Percentiles rank a stretch among this genome's conserved stretches.
phyloP scores from a whole-genome alignment of 345 rosid genomes.

The Gossypium stocksii region DNA sequence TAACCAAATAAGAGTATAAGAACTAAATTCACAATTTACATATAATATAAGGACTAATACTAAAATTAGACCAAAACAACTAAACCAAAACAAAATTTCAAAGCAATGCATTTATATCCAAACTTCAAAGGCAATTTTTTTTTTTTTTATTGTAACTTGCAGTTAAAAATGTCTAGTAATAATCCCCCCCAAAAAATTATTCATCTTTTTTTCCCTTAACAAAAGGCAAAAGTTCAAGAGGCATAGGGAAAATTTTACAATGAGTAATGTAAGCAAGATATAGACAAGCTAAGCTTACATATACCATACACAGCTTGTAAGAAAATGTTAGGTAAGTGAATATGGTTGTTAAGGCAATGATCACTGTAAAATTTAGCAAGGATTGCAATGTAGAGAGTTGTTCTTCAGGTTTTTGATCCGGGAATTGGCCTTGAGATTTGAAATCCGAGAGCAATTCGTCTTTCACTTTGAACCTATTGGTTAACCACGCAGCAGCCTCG shows the following conservation, averaged over 20 bases:
- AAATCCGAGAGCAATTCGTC: slow-evolving; percentile 60
- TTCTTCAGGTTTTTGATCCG: slow-evolving; percentile 38
- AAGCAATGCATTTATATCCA: not conserved
- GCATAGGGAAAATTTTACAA: not conserved
- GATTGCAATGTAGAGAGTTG: slow-evolving; percentile 49
- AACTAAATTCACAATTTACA: no score
- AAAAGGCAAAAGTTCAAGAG: not conserved
- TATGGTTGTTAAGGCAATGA: slow-evolving; percentile 46
- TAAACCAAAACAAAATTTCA: not conserved
- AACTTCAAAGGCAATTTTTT: not conserved
- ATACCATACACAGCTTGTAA: slow-evolving; percentile 46
- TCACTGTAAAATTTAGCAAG: slow-evolving; percentile 36
- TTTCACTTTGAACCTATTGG: slow-evolving; percentile 51
- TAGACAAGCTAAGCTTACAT: slow-evolving; percentile 53
- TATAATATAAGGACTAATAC: no score
- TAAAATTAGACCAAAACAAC: not conserved
- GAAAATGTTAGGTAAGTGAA: slow-evolving; percentile 58
- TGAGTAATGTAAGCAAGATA: slow-evolving; percentile 35
- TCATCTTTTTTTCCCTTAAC: not conserved
- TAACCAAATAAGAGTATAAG: no score
- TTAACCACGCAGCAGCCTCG: slow-evolving; percentile 55
- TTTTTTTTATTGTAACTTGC: not conserved
- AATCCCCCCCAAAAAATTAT: not conserved
- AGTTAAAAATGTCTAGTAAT: not conserved
- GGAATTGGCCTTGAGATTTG: slow-evolving; percentile 55